These are phyloP conservation scores for Sugiyamaella lignohabitans DNA, from an alignment of 805 yeast species.

Conservation along the genomic window DNA sequence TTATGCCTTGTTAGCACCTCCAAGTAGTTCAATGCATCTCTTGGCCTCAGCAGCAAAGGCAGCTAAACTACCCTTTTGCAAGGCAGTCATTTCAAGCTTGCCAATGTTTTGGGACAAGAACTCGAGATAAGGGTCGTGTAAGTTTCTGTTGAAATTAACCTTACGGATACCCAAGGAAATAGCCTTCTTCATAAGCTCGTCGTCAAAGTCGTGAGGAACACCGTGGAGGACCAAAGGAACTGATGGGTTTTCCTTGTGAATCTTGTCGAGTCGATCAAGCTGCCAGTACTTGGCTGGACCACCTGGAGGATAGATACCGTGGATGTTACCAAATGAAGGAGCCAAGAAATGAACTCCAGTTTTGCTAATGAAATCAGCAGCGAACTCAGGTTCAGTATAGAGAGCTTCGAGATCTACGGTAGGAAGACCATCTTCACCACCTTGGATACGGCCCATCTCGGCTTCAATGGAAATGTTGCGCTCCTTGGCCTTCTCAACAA, in stretches of 20 bases:
- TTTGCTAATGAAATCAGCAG: constrained; percentile 26
- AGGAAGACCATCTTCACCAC: constrained; percentile 36
- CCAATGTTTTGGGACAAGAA: constrained; percentile 24
- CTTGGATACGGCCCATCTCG: constrained; percentile 37
- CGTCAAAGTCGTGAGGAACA: constrained; percentile 24
- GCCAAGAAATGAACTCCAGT: constrained; percentile 35
- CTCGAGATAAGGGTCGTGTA: constrained; percentile 28
- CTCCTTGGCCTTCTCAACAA: constrained; percentile 29
- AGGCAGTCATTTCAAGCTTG: constrained; percentile 25
- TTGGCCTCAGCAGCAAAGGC: constrained; percentile 28
- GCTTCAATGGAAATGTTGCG: constrained; percentile 35
- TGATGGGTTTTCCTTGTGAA: constrained; percentile 17
- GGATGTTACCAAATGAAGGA: constrained; percentile 37
- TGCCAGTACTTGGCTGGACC: constrained; percentile 34
- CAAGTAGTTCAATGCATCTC: constrained; percentile 27
- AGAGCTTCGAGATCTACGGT: constrained; percentile 29
- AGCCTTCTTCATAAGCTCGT: constrained; percentile 26
- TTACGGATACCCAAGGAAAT: constrained; percentile 31
- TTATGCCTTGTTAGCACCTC: no score
- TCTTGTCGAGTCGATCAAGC: constrained; percentile 21
- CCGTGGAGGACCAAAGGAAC: constrained; percentile 34
- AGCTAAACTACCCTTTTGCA: constrained; percentile 27
- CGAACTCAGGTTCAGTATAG: constrained; percentile 32
- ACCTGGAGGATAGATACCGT: constrained; percentile 33
- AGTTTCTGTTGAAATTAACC: constrained; percentile 32